These are phyloP conservation scores for Solanum okadae DNA, from an alignment of 257 asterid species.

Conservation along the genomic window DNA sequence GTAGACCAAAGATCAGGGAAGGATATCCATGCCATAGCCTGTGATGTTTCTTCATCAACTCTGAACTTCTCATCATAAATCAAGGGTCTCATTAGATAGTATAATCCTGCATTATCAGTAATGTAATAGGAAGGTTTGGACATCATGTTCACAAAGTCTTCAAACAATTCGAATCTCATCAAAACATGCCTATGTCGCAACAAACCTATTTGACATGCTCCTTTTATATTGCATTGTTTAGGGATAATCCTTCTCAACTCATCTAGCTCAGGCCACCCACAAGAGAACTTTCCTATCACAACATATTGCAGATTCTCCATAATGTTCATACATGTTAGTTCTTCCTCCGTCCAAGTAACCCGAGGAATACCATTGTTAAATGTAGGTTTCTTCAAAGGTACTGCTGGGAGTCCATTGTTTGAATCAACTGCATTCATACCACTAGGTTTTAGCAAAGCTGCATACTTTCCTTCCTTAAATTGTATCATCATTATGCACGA, in stretches of 20 bases:
- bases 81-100: background rate
- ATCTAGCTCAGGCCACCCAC: background rate
- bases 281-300: background rate
- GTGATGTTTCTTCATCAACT: background rate
- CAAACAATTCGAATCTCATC: too few relatives aligned
- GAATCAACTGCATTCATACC: too few relatives aligned
- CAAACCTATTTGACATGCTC: background rate
- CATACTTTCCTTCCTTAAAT: too few relatives aligned
- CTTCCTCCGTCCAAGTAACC: background rate
- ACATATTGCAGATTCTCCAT: too few relatives aligned
- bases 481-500: too few relatives aligned
- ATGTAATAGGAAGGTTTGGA: background rate
- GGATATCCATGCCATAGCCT: background rate
- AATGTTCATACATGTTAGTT: too few relatives aligned
- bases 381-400: background rate
- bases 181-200: background rate
- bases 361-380: background rate
- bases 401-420: too few relatives aligned
- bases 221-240: background rate
- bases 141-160: background rate
- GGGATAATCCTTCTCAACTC: background rate
- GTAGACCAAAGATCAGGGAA: background rate
- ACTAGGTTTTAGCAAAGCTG: too few relatives aligned
- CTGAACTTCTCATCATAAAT: background rate
- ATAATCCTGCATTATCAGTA: too few relatives aligned